phyloP scores from a whole-genome alignment of 2,329 filamentous ascomycete genomes.

The Rhinocladiella similis region DNA sequence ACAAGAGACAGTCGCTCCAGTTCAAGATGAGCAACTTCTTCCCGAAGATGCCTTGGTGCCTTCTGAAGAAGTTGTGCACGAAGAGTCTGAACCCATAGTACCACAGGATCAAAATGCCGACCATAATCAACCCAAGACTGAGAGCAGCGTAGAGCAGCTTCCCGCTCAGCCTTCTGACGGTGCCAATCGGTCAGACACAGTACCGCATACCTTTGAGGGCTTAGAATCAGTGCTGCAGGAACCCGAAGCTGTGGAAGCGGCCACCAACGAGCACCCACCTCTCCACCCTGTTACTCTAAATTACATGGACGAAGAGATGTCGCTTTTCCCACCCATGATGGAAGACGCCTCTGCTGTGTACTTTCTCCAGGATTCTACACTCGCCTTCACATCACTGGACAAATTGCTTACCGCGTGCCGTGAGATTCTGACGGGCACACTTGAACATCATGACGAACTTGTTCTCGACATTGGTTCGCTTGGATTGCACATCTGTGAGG shows the following conservation, averaged over 20 bases:
- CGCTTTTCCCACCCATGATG: conserved; percentile 55
- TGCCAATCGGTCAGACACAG: no score
- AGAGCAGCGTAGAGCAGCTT: background rate
- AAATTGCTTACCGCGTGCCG: conserved; percentile 60
- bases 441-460: conserved; percentile 59
- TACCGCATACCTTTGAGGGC: no score
- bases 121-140: background rate
- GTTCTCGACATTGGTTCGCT: conserved; percentile 57
- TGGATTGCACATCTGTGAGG: conserved; percentile 59
- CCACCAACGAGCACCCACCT: background rate
- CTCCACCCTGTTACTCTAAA: conserved; percentile 53
- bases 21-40: background rate
- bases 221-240: background rate
- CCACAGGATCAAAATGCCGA: background rate
- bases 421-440: conserved; percentile 51
- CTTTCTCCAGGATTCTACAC: conserved; percentile 56
- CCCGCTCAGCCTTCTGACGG: no score
- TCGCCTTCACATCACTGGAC: conserved; percentile 54
- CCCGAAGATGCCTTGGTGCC: background rate
- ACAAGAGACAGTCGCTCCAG: background rate
- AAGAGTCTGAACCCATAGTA: no score
- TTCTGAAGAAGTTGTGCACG: no score
- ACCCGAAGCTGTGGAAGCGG: background rate
- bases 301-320: conserved; percentile 59
- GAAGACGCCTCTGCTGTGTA: conserved; percentile 55